Base-by-base conservation (phyloP, 495 filamentous ascomycete genomes). In the Penicillium riverlandense region DNA sequence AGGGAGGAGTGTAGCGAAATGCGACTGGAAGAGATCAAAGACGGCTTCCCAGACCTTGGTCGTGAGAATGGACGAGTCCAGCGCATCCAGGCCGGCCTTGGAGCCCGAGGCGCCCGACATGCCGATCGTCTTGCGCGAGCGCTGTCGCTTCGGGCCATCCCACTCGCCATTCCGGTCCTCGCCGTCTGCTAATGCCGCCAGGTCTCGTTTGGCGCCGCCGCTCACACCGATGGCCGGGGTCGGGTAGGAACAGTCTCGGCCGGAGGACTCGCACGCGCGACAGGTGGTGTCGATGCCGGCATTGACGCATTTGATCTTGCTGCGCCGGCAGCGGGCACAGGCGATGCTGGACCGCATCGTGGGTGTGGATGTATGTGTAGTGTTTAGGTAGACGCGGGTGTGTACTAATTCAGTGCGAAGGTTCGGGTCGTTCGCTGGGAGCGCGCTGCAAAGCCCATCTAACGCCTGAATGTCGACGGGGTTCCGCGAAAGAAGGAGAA, bases 261-360 rank as follows among this genome's bases (percentile, higher is more conserved):
- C 83, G 35, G 81, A 82, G 42, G 78, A 76, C 54, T 87, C 76
- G 59, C 88, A 95, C 6, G 83, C 83, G 45, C 84, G 80, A 66
- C 88, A 95, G 15, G 78, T 83, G 13, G 79, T 82, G 49, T 79
- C 75, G 42, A 82, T 80, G 40, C 86, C 86, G 54, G 71, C 73
- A 65, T 95, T 95, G 67, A 88, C 82, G 61, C 75, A 86, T 69
- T 90, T 91, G 62, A 90, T 84, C 61, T 91, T 91, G 61, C 82
- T 86, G 58, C 84, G 82, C 43, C 86, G 78, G 68, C 86, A 91
- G 40, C 80, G 74, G 46, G 77, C 75, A 63, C 86, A 91, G 49
- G 86, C 86, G 50, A 91, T 88, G 50, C 82, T 86, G 38, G 85
- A 88, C 42, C 86, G 75, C 79, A 89, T 84, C 43, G 27, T 65